Percentiles rank a stretch among this genome's conserved stretches.
These are phyloP conservation scores for Tylopilus sp. DNA, from an alignment of 1,284 basidiomycete species.

Conservation along the genomic window DNA sequence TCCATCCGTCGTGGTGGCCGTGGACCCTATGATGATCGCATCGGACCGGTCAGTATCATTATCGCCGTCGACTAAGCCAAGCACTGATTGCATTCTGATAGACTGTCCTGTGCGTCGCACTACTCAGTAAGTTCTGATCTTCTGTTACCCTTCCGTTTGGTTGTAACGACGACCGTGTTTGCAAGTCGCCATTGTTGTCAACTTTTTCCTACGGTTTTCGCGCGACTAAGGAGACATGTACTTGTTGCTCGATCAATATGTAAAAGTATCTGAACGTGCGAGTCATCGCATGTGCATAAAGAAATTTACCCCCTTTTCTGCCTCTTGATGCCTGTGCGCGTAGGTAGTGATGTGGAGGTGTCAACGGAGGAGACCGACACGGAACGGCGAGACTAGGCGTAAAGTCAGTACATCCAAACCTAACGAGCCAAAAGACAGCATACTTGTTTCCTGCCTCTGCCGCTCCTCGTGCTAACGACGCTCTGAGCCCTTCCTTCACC, in stretches of 20 bases:
- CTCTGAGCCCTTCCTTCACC: constrained; percentile 55
- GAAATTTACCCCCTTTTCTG: constrained; percentile 49
- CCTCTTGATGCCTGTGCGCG: constrained; percentile 51
- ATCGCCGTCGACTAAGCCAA: constrained; percentile 6
- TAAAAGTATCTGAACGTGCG: constrained; percentile 4
- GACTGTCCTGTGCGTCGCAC: constrained; percentile 83
- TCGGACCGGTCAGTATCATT: constrained; percentile 67
- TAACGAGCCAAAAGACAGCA: constrained; percentile 21
- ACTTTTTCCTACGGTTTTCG: constrained; percentile 83
- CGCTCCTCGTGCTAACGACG: constrained; percentile 58
- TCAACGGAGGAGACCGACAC: constrained; percentile 66
- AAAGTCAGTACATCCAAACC: neutral
- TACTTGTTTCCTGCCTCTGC: constrained; percentile 57
- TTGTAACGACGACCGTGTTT: neutral
- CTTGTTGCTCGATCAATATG: constrained; percentile 14
- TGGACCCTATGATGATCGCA: constrained; percentile 95
- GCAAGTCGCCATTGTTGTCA: constrained; percentile 82
- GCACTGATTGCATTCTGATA: constrained; percentile 33
- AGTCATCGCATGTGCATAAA: constrained; percentile 5
- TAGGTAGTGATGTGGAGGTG: constrained; percentile 49
- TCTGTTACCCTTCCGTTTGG: neutral
- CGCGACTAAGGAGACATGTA: constrained; percentile 19
- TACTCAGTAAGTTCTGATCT: constrained; percentile 60
- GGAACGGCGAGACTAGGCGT: constrained; percentile 51
- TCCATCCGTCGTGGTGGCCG: constrained; percentile 90